Evolutionary conservation across 129 eudicot genomes (phyloP), one percentile per base, ranked within the genome.

Genomic region (Flaveria trinervia): DNA sequence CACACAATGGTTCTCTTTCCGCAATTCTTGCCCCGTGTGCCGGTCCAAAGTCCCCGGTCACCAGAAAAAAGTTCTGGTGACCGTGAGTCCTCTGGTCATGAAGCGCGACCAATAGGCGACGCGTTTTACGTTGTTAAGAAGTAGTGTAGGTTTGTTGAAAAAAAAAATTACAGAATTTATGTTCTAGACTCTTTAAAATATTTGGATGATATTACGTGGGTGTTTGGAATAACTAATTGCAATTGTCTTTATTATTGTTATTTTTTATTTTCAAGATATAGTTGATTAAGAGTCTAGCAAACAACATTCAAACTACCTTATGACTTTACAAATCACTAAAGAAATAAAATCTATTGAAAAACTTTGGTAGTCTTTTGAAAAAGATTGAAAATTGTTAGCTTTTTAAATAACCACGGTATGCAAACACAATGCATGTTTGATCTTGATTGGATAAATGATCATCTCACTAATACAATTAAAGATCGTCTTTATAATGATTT

Each of bases 21-120:
- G 71, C 59, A 75, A 75, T 62, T 89, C 91, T 65, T 89, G 95
- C 66, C 95, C 95, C 33, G 73, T 86, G 33, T 89, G 95, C 82
- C 89, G 95, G 3, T 39, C 61, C 17, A 51, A 71, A 66, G 52
- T 84, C 43, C n/a, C 20, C 23, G 48, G 5, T 54, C 18, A 51
- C 25, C 65, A 1, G 49, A 3, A 13, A 17, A 5, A 65, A 11
- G 33, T 61, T 75, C 61, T 33, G 61, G 66, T 18, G 28, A 11
- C 49, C 49, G 66, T 33, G 45, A 11, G 28, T 75, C 60, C 71
- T 62, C 62, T 36, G 26, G 51, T 54, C 16, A 12, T 16, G 11
- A 13, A 71, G 64, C 16, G 7, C 7, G 44, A 30, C 16, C 4
- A 28, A 71, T 28, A 71, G 45, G 7, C 25, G 12, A 45, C 6